Conservation (phyloP, 2,329 filamentous ascomycete species). For the Neoscytalidium dimidiatum region DNA sequence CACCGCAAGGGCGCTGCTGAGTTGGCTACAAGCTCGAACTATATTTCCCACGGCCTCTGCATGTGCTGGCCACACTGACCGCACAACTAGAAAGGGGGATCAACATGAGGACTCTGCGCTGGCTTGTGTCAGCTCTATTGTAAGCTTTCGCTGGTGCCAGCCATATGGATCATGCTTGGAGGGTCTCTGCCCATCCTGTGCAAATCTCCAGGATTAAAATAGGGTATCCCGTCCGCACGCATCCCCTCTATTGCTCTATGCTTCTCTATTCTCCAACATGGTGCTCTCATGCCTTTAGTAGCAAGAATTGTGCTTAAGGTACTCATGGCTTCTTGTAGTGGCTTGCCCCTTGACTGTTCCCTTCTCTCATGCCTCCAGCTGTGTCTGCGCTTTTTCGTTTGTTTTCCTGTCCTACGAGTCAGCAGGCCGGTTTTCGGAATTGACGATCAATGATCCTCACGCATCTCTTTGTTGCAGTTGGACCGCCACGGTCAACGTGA, state of each 20-base stretch:
- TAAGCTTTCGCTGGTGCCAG: too few species aligned
- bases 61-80: background rate
- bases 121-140: background rate
- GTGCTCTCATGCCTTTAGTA: too few species aligned
- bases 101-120: background rate
- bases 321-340: background rate
- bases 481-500: background rate
- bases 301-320: too few species aligned
- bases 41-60: background rate
- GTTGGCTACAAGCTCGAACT: too few species aligned
- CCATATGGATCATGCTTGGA: too few species aligned
- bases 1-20: too few species aligned
- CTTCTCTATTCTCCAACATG: too few species aligned
- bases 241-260: background rate
- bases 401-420: background rate
- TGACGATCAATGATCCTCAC: background rate
- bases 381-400: background rate
- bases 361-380: background rate
- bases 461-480: background rate
- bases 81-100: background rate
- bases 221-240: too few species aligned
- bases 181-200: background rate
- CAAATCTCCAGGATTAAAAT: background rate
- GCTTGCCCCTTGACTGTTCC: background rate
- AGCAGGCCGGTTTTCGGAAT: background rate